Conservation (phyloP, 192 early-diverging fungal genomes). For the Powellomyces hirtus region DNA sequence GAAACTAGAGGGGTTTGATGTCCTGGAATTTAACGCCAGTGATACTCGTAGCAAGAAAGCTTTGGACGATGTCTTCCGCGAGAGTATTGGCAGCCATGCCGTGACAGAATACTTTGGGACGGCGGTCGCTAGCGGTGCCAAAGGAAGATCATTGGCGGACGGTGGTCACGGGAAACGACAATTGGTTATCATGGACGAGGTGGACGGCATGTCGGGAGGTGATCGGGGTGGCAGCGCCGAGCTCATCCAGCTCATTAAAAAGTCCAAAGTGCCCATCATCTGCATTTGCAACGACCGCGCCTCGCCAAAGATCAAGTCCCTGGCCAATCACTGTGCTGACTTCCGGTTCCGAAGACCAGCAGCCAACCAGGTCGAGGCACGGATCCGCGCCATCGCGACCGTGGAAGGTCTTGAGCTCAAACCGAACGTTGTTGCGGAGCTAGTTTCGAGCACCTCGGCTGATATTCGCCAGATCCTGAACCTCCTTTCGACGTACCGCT, state of each 20-base stretch:
- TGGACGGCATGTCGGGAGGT: slow-evolving; percentile 97
- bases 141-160: background rate
- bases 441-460: slow-evolving; percentile 74
- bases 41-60: slow-evolving; percentile 88
- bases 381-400: slow-evolving; percentile 73
- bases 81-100: slow-evolving; percentile 50
- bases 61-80: slow-evolving; percentile 63
- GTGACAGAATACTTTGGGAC: slow-evolving; percentile 53
- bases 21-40: slow-evolving; percentile 96
- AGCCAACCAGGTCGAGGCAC: slow-evolving; percentile 68
- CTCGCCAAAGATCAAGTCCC: slow-evolving; percentile 77
- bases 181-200: slow-evolving; percentile 98
- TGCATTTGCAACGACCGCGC: slow-evolving; percentile 97
- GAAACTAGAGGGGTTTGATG: slow-evolving; percentile 72
- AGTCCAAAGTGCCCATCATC: slow-evolving; percentile 89
- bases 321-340: slow-evolving; percentile 83
- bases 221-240: slow-evolving; percentile 90
- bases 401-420: slow-evolving; percentile 73
- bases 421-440: slow-evolving; percentile 74
- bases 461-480: slow-evolving; percentile 98
- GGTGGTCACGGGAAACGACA: slow-evolving; percentile 24
- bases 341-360: slow-evolving; percentile 72
- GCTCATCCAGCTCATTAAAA: slow-evolving; percentile 88
- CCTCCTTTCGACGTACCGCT: slow-evolving; percentile 86
- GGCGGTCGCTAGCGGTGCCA: slow-evolving; percentile 4